These are phyloP conservation scores for Acorus calamus DNA, from an alignment of 106 monocot species.

Conservation along the genomic window DNA sequence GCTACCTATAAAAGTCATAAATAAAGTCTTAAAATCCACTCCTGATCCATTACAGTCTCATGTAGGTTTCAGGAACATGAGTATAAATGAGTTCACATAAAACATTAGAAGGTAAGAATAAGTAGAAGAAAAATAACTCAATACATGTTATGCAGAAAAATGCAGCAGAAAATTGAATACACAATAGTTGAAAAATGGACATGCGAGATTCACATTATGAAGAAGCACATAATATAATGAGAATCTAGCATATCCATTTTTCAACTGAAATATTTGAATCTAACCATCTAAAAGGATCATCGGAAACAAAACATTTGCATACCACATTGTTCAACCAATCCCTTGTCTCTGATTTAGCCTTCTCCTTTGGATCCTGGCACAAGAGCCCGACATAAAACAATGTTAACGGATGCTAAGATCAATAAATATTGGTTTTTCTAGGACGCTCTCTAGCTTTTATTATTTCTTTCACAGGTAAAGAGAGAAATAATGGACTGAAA, in stretches of 20 bases:
- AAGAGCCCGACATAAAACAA: neutral
- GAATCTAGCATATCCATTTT: no score
- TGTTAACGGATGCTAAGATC: neutral
- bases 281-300: no score
- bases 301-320: conserved; percentile 7
- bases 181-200: no score
- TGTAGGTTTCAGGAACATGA: no score
- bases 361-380: conserved; percentile 90
- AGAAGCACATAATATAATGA: no score
- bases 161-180: neutral
- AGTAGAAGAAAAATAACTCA: neutral
- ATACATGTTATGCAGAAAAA: neutral
- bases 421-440: neutral
- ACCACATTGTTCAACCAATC: conserved; percentile 97
- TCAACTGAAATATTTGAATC: no score
- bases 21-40: conserved; percentile 3
- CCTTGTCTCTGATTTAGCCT: conserved; percentile 94
- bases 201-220: no score
- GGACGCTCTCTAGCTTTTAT: no score
- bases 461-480: no score
- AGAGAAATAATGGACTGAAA: no score
- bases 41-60: no score
- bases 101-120: neutral
- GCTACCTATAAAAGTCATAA: conserved; percentile 48
- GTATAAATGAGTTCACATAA: no score